phyloP scores from a whole-genome alignment of 2,329 filamentous ascomycete genomes.

The Fusarium sp. region DNA sequence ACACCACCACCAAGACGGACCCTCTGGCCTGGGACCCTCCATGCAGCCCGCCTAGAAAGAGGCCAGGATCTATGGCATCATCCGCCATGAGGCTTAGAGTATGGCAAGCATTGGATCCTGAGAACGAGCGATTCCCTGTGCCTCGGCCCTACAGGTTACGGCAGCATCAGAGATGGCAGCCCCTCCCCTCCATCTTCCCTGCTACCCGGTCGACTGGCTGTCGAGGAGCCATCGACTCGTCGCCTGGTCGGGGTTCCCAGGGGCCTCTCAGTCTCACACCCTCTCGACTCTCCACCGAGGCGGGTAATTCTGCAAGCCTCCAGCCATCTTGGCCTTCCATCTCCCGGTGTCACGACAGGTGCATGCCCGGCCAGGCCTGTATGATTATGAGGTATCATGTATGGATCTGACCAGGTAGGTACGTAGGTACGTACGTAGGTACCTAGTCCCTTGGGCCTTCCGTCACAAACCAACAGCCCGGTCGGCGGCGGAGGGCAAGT shows the following conservation, averaged over 20 bases:
- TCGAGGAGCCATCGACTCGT: not conserved
- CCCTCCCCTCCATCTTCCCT: constrained; percentile 30
- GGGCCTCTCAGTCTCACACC: not conserved
- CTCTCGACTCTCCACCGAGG: constrained; percentile 28
- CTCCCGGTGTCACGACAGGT: constrained; percentile 30
- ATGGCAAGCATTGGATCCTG: too few species aligned
- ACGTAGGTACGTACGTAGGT: too few species aligned
- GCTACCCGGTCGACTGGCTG: constrained; percentile 29
- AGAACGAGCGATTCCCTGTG: too few species aligned
- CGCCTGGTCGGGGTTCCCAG: too few species aligned
- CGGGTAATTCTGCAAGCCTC: constrained; percentile 37
- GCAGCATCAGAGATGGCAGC: not conserved
- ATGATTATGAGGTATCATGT: not conserved
- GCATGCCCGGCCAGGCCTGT: not conserved
- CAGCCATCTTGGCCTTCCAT: constrained; percentile 13
- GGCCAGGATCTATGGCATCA: not conserved
- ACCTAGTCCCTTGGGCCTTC: too few species aligned
- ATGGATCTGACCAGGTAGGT: too few species aligned
- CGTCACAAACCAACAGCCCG: not conserved
- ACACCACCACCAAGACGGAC: too few species aligned
- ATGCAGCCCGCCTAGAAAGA: not conserved
- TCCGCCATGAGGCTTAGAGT: not conserved
- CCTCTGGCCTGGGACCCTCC: not conserved
- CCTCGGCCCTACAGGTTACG: not conserved
- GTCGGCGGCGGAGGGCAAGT: constrained; percentile 3